A percentile compares a stretch with the other conserved stretches of the same genome.
These are phyloP conservation scores for Sonneratia alba DNA, from an alignment of 345 rosid genomes.

Conservation along the genomic window DNA sequence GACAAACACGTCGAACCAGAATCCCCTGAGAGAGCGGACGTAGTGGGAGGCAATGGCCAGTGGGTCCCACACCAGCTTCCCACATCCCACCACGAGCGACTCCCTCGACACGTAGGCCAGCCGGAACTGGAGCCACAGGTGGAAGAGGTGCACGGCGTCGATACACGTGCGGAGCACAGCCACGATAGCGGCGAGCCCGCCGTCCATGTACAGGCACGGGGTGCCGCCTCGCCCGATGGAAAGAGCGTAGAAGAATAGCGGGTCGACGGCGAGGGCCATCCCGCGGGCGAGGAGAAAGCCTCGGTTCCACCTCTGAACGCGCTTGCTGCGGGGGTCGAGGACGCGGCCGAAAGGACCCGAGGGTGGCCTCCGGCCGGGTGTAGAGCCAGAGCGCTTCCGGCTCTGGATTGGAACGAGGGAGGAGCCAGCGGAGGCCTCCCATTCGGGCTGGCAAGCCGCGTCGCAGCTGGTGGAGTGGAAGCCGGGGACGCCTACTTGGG, in stretches of 20 bases:
- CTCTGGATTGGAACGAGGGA: slow-evolving; percentile 72
- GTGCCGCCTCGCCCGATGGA: slow-evolving; percentile 45
- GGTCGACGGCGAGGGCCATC: slow-evolving; percentile 73
- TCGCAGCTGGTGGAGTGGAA: slow-evolving; percentile 97
- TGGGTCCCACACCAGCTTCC: slow-evolving; percentile 93
- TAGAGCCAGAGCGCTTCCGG: slow-evolving; percentile 11
- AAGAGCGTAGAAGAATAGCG: slow-evolving; percentile 75
- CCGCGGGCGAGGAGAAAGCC: slow-evolving; percentile 64
- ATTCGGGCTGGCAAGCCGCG: slow-evolving; percentile 74
- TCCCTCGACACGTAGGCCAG: slow-evolving; percentile 73
- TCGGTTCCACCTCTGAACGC: slow-evolving; percentile 69
- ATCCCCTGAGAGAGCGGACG: slow-evolving; percentile 54
- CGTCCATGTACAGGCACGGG: slow-evolving; percentile 74
- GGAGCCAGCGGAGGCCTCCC: slow-evolving; percentile 94
- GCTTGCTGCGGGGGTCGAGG: slow-evolving; percentile 66
- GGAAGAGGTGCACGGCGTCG: slow-evolving; percentile 56
- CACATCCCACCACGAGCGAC: slow-evolving; percentile 80
- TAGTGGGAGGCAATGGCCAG: slow-evolving; percentile 62
- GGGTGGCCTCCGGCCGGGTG: slow-evolving; percentile 5
- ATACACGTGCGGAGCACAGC: slow-evolving; percentile 64
- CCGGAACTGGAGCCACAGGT: slow-evolving; percentile 73
- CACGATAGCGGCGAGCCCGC: slow-evolving; percentile 51
- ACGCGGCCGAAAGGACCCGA: slow-evolving; percentile 26
- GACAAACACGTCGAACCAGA: slow-evolving; percentile 81
- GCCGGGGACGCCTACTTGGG: slow-evolving; percentile 82